Base-by-base conservation (phyloP, 192 early-diverging fungal genomes). In the Phlyctochytrium planicorne region DNA sequence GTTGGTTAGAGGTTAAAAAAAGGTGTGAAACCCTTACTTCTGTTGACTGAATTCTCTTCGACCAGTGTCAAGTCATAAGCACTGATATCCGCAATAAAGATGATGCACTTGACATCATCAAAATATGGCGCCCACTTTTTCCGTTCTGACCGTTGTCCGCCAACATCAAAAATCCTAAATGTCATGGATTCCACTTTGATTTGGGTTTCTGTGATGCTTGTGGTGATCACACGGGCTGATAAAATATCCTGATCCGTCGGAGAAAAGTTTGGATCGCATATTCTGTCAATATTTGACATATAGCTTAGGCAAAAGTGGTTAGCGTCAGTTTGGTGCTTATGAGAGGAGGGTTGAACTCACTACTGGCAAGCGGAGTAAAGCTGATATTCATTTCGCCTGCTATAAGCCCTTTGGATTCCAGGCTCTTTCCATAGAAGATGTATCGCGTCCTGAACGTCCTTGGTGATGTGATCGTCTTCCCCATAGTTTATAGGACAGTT, bases 121-220 rank as follows among this genome's bases (percentile, higher is more conserved):
- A 90, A 90, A 70, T 88, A 90, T 1, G 88, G 80, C 4, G 84
- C 82, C 89, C 89, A 91, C 68, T 87, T 82, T 63, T 83, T 86
- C 23, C 89, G 66, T 53, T 86, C 71, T 30, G 75, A 78, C 30
- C 85, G 80, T 67, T 90, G 89, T 6, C 90, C 90, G 32, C 88
- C 88, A 0, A 91, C 89, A 80, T 91, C 90, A 71, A 77, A 90
- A 67, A 91, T 83, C 52, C 82, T 77, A 66, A 79, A 80, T 36
- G 75, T 79, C 16, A 83, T 75, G 4, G 72, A 75, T 31, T 88
- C 77, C 40, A 91, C 87, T 63, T 82, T 71, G 47, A 91, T 88
- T 53, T 76, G 66, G 33, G 82, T 87, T 68, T 91, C 90, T 4
- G 85, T 82, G n/a, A 91, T 88, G 31, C 82, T 84, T 23, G 88